Base-by-base conservation (phyloP, 108 stramenopile species). In the Schizochytrium sp. region DNA sequence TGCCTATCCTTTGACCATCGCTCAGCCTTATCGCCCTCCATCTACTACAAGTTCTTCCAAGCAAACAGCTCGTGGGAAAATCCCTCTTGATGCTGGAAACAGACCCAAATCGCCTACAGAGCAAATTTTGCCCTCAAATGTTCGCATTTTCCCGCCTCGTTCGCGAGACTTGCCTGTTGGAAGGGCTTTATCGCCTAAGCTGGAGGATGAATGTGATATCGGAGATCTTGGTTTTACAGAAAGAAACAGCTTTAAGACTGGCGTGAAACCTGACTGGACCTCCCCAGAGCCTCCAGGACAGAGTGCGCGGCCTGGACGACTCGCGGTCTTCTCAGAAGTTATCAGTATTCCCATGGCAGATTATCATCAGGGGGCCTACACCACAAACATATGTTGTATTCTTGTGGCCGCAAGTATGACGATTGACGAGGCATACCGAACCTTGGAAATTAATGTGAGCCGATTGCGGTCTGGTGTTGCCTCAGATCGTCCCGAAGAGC, bases 1-100 rank as follows among this genome's bases (percentile, higher is more conserved):
- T 28, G 76, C 47, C 50, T 83, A 83, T 42, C 76, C 76, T 10
- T 53, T 83, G 50, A 40, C 55, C 53, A 83, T 83, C 55, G 76
- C 50, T 38, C 64, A 38, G 28, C 64, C 64, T 7, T 69, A 69
- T 15, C 7, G 64, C 0, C 64, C 28, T 28, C 28, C 28, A 28
- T 28, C 28, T 28, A 28, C 28, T 28, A 28, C 28, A 28, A 28
- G 28, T 28, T 28, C 28, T 28, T 28, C 28, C 28, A 28, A 28
- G 28, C 28, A 28, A 28, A 28, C 64, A 38, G 64, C 59, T n/a
- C 17, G 19, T 17, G 59, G 19, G 59, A n/a, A 17, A 60, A n/a
- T 2, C 2, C 59, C 2, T 60, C 64, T 12, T 44, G 64, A 69
- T 5, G 5, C 19, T n/a, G 59, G 19, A 1, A n/a, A n/a, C 19